Percentiles rank a stretch among this genome's conserved stretches.
These are phyloP conservation scores for Botryotinia calthae DNA, from an alignment of 2,329 filamentous ascomycete genomes.

Conservation along the genomic window DNA sequence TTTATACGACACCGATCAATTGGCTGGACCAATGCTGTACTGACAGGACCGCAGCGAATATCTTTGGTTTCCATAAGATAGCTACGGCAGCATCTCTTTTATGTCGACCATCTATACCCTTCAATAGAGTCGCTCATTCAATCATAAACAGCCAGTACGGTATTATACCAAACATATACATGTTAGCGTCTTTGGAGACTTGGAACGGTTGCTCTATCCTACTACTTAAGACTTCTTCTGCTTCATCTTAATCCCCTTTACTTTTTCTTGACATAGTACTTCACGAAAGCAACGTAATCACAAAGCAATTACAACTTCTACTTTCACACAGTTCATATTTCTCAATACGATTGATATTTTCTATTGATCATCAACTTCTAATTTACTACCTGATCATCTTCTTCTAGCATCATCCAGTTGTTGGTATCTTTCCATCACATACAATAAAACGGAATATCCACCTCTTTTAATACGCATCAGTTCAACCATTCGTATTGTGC, in stretches of 20 bases:
- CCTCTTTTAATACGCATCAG: not conserved
- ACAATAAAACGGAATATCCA: not conserved
- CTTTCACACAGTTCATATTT: not conserved
- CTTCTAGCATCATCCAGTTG: not conserved
- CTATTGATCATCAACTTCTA: not conserved
- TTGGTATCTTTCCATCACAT: not conserved
- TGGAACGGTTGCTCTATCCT: not conserved
- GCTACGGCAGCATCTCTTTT: not conserved
- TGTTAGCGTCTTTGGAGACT: not conserved
- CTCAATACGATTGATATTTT: not conserved
- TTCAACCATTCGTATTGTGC: not conserved
- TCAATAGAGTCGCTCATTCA: not conserved
- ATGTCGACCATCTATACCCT: not conserved
- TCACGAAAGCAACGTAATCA: not conserved
- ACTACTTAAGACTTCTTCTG: not conserved
- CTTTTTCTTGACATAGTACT: not conserved
- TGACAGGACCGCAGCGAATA: not conserved
- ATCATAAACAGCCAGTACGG: not conserved
- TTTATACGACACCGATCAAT: not conserved
- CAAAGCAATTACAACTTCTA: not conserved
- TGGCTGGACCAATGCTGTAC: not conserved
- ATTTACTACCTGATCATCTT: not conserved
- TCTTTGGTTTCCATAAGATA: not conserved
- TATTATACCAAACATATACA: not conserved
- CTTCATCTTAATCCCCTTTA: not conserved